phyloP scores from a whole-genome alignment of 192 early-diverging fungal genomes.

The Coemansia sp. region DNA sequence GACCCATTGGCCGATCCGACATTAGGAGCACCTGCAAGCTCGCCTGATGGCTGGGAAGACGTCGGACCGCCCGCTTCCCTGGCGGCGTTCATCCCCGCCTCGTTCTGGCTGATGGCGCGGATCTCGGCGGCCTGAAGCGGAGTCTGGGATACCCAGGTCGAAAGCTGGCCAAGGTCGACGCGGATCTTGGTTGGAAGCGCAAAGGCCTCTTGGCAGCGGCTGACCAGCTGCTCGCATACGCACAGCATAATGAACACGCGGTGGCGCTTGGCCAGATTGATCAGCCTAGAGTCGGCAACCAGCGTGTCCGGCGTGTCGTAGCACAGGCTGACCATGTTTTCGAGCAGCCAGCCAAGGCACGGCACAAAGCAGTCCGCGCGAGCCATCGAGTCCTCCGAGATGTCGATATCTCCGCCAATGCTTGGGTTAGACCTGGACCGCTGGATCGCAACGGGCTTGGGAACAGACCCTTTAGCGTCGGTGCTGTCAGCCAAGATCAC shows the following conservation, averaged over 20 bases:
- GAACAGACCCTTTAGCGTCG: neutral
- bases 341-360: constrained; percentile 70
- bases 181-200: constrained; percentile 46
- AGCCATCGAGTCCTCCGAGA: constrained; percentile 35
- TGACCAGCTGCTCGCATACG: constrained; percentile 52
- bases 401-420: constrained; percentile 21
- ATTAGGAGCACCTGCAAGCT: neutral
- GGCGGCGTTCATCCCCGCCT: constrained; percentile 12
- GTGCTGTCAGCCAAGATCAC: neutral
- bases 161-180: constrained; percentile 39
- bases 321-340: constrained; percentile 68
- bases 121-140: constrained; percentile 40
- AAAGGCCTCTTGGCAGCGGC: constrained; percentile 52
- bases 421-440: constrained; percentile 37
- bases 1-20: neutral
- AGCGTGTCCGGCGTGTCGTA: constrained; percentile 61
- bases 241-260: constrained; percentile 61
- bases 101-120: constrained; percentile 21
- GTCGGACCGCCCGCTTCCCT: neutral
- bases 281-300: constrained; percentile 55
- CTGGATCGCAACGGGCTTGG: constrained; percentile 18
- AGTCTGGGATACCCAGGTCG: constrained; percentile 30
- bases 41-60: neutral
- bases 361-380: constrained; percentile 57
- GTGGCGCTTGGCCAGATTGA: constrained; percentile 68